Conservation (phyloP, 495 filamentous ascomycete species). For the Annulohypoxylon nitens region DNA sequence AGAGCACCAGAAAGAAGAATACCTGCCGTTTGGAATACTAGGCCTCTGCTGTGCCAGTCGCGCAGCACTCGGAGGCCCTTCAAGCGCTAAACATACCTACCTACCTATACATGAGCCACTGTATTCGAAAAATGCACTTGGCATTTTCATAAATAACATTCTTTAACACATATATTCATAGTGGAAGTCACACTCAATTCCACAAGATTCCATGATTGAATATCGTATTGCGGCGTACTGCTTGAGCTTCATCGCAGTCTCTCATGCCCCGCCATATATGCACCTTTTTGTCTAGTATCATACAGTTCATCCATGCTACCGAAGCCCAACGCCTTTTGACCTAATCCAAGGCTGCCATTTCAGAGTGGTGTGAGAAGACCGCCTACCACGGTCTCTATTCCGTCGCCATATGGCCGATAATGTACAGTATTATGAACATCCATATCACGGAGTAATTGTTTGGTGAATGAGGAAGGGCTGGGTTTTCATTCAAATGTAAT, state of each 20-base stretch:
- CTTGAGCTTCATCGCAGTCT: conserved; percentile 39
- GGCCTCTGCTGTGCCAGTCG: too few relatives aligned
- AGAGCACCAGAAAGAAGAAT: too few relatives aligned
- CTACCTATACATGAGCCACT: too few relatives aligned
- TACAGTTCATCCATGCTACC: conserved; percentile 47
- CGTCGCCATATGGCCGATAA: conserved; percentile 36
- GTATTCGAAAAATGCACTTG: too few relatives aligned
- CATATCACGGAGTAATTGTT: conserved; percentile 36
- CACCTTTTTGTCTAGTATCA: conserved; percentile 50
- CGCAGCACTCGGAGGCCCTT: too few relatives aligned
- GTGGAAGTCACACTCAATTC: not conserved
- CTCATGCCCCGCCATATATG: conserved; percentile 37
- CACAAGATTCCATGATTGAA: conserved; percentile 10
- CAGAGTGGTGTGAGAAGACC: conserved; percentile 52
- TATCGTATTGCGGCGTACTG: conserved; percentile 30
- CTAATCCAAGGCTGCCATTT: conserved; percentile 42
- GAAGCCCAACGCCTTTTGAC: conserved; percentile 42
- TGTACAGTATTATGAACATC: conserved; percentile 49
- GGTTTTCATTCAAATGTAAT: conserved; percentile 72
- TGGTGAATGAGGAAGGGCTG: conserved; percentile 14
- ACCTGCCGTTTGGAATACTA: too few relatives aligned
- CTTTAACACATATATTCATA: too few relatives aligned
- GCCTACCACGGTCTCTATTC: conserved; percentile 32
- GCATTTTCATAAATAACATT: too few relatives aligned
- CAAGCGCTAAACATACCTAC: too few relatives aligned